Conservation (phyloP, 495 filamentous ascomycete species). For the Aspergillus diversus region DNA sequence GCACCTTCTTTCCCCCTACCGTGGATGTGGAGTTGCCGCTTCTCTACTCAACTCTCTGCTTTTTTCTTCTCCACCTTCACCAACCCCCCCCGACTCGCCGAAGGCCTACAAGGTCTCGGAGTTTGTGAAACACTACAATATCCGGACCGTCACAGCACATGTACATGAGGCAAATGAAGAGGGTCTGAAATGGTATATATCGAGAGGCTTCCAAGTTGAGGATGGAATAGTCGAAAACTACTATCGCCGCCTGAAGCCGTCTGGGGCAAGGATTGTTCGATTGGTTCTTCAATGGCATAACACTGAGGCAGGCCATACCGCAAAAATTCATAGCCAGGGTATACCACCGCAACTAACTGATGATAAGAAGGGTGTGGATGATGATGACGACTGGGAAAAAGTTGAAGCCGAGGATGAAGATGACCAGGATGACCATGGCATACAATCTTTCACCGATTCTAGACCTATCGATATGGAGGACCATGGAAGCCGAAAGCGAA, state of each 20-base stretch:
- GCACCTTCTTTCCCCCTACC: conserved; percentile 79
- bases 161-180: conserved; percentile 94
- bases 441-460: conserved; percentile 38
- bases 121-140: conserved; percentile 53
- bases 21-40: conserved; percentile 75
- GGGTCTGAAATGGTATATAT: conserved; percentile 81
- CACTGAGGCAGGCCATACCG: conserved; percentile 14
- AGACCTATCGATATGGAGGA: conserved; percentile 35
- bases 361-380: conserved; percentile 19
- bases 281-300: conserved; percentile 41
- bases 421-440: conserved; percentile 38
- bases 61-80: conserved; percentile 49
- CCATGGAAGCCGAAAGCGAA: conserved; percentile 39
- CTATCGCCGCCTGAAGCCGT: conserved; percentile 82
- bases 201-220: conserved; percentile 72
- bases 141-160: conserved; percentile 74
- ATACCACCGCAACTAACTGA: not conserved
- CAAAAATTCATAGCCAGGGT: conserved; percentile 3
- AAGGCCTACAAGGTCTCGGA: conserved; percentile 42
- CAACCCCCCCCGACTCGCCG: conserved; percentile 21
- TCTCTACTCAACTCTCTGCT: conserved; percentile 63
- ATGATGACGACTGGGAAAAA: conserved; percentile 52
- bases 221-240: conserved; percentile 69
- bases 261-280: conserved; percentile 76
- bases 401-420: conserved; percentile 47